Evolutionary conservation across 106 monocot genomes (phyloP), one percentile per base, ranked within the genome.

Genomic region (Chionographis japonica): DNA sequence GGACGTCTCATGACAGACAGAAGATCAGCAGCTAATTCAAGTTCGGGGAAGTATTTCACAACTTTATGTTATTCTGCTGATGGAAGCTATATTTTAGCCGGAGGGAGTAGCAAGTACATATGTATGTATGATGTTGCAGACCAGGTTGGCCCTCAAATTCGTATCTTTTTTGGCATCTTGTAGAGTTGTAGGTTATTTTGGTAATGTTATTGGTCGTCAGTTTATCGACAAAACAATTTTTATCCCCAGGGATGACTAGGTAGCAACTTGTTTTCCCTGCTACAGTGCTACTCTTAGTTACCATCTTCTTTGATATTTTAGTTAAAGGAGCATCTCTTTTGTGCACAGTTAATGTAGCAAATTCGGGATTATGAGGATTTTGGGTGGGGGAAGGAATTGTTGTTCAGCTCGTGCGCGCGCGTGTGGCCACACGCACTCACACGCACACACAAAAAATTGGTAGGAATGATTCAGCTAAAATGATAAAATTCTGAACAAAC

Each of bases 41-140:
- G 68, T 60, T 85, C 83, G 19, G 93, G 98, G 54, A 98, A 92
- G 58, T 93, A 85, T 78, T 97, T 98, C 74, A 93, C 98, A 61
- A 81, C 89, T 4, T 65, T 98, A 39, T 93, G 98, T 75, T 98
- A 98, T 75, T 90, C 98, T 57, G 98, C 93, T 50, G 92, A 98
- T 71, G 98, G 98, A 55, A 87, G 87, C 63, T 98, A 81, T 72
- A 98, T 98, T 78, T 87, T 98, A 79, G 98, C 93, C 62, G 93
- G 87, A 68, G 98, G 98, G 41, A 93, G 63, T 58, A 93, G 93
- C 85, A 92, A 90, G 79, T 98, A 83, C 71, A 88, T 98, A 61
- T 98, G 98, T 76, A 98, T 93, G 98, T 98, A 98, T 83, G 93
- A 93, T 70, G 66, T 98, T 61, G 85, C 90, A 50, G 93, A 98